A percentile compares a stretch with the other conserved stretches of the same genome.
Evolutionary conservation across 768 basidiomycete genomes (phyloP).

Genomic region (Lentinus tigrinus): DNA sequence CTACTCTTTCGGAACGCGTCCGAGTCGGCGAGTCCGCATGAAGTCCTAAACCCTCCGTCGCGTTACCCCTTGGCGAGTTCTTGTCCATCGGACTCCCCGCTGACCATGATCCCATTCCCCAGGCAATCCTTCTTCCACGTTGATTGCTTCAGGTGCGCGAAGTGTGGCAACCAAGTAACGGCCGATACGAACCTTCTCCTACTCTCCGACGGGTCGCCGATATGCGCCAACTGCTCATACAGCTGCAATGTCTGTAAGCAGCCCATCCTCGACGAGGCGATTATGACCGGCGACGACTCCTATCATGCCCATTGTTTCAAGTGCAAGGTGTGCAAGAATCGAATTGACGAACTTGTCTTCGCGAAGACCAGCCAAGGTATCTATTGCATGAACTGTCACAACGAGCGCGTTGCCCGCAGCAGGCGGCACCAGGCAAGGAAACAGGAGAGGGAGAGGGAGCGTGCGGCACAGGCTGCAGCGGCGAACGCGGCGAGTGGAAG

Average conservation of each 20-base stretch:
- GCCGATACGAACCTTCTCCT: conserved; percentile 97
- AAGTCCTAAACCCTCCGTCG: no score
- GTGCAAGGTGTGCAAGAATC: conserved; percentile 89
- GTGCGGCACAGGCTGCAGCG: conserved; percentile 32
- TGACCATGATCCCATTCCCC: conserved; percentile 15
- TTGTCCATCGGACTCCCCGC: neutral
- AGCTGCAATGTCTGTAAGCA: conserved; percentile 92
- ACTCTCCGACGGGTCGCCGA: conserved; percentile 96
- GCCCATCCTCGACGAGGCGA: conserved; percentile 97
- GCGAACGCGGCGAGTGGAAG: conserved; percentile 8
- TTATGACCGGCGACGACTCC: conserved; percentile 98
- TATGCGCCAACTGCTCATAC: conserved; percentile 91
- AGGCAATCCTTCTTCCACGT: conserved; percentile 95
- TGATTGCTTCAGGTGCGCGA: conserved; percentile 96
- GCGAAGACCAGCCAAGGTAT: conserved; percentile 98
- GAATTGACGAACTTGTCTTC: conserved; percentile 97
- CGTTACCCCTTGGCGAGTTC: no score
- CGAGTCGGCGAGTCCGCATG: no score
- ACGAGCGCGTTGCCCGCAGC: conserved; percentile 93
- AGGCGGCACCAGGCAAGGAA: conserved; percentile 87
- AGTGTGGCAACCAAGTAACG: conserved; percentile 88
- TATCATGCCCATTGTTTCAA: conserved; percentile 99
- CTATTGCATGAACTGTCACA: conserved; percentile 98
- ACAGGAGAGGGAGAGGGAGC: conserved; percentile 40
- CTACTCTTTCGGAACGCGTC: no score